These are phyloP conservation scores for Domatiomyces catenatus DNA, from an alignment of 2,329 filamentous ascomycete species.

Conservation along the genomic window DNA sequence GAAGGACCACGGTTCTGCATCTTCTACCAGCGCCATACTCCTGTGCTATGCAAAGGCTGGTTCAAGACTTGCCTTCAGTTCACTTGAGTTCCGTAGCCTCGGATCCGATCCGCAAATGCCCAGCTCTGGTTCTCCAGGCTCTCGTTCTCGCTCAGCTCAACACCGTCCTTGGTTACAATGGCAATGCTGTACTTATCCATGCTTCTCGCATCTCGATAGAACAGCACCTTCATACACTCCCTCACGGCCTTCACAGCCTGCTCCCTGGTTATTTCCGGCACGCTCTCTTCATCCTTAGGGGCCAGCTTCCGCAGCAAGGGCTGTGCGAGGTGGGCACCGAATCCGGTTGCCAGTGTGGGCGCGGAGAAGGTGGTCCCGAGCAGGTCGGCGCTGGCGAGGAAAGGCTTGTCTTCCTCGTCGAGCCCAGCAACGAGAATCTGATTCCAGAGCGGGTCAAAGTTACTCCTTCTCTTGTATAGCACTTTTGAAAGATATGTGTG, in stretches of 20 bases:
- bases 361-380: slow-evolving; percentile 82
- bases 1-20: neutral
- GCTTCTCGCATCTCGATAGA: slow-evolving; percentile 89
- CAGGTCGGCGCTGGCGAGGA: slow-evolving; percentile 81
- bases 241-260: slow-evolving; percentile 65
- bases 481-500: slow-evolving; percentile 95
- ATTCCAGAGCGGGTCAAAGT: slow-evolving; percentile 98
- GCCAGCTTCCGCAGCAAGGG: slow-evolving; percentile 74
- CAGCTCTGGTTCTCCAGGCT: slow-evolving; percentile 92
- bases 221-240: slow-evolving; percentile 97
- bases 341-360: slow-evolving; percentile 82
- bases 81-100: slow-evolving; percentile 80
- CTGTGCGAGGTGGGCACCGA: slow-evolving; percentile 81
- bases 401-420: slow-evolving; percentile 63
- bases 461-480: slow-evolving; percentile 83
- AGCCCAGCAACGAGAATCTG: slow-evolving; percentile 80
- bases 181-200: slow-evolving; percentile 84
- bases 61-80: slow-evolving; percentile 21
- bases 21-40: neutral
- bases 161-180: slow-evolving; percentile 67
- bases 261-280: slow-evolving; percentile 56
- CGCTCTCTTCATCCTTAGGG: slow-evolving; percentile 59
- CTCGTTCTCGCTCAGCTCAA: slow-evolving; percentile 70
- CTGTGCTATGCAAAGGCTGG: neutral
- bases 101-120: slow-evolving; percentile 91